Base-by-base conservation (phyloP, 2,329 filamentous ascomycete genomes). In the Diaporthe nobilis region DNA sequence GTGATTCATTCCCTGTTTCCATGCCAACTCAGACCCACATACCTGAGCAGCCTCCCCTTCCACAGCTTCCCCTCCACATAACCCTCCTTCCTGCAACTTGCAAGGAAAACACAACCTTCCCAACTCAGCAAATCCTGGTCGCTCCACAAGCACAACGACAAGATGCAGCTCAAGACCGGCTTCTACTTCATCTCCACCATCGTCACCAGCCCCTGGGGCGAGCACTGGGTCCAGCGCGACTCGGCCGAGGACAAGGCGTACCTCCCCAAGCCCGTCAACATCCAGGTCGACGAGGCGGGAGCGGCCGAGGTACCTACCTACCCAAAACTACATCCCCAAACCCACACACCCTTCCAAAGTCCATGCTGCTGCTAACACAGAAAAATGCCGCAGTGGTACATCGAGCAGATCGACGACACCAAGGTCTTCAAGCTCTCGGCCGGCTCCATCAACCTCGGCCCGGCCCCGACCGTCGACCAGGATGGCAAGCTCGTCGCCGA, bases 101-200 rank as follows among this genome's bases (percentile, higher is more conserved):
- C 28, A 25, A 47, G 31, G 6, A 55, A 42, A 34, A 25, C 15
- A 55, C 2, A 20, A 3, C 13, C 31, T 13, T 55, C 22, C 31
- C 10, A 42, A 49, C 10, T 8, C 57, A 34, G 42, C 15, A 3
- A 20, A 10, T 20, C 25, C 25, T 55, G 8, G 20, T 3, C 13
- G 20, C 25, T 17, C 6, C 53, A 55, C 13, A 44, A 17, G 8
- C 12, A 39, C 10, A 51, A 61, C 20, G 17, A 15, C 39, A 73
- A 57, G 39, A 73, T 73, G 72, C 72, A 73, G 61, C 72, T 73
- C 60, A 44, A 28, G 15, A 73, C 37, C 34, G 72, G 72, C 31
- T 31, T 67, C 60, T 73, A 73, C 60, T 65, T 37, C 60, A 57
- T 73, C 72, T 73, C 72, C 47, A 73, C 72, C 39, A 37, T 73